Base-by-base conservation (phyloP, 495 filamentous ascomycete genomes). In the Penicillium diatomitis region DNA sequence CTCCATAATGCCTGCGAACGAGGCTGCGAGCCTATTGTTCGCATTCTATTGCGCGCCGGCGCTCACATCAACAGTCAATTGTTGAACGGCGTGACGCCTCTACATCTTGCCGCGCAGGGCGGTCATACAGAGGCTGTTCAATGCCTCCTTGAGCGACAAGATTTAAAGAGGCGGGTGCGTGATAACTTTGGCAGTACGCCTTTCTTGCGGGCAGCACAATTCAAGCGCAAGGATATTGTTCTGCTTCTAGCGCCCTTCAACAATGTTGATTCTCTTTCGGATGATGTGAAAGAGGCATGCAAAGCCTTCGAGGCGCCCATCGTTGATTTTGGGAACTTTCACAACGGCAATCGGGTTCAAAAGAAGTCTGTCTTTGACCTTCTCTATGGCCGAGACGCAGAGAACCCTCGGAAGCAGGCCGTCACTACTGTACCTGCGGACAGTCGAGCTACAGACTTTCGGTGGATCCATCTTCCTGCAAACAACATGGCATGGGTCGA, bases 401-500 rank as follows among this genome's bases (percentile, higher is more conserved):
- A 80, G 45, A 78, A 81, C 50, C 60, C 63, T 27, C 57, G 65
- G 5, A 74, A 70, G 38, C 72, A 77, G 44, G 73, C 72, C 31
- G 62, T 82, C 10, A 73, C 69, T 5, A 77, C 81, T 1, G 48
- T 81, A 2, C 74, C 77, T 0, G 73, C 69, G 33, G 73, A 82
- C 46, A 72, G 69, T 42, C 70, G 73, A 35, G 72, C 71, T 5
- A 73, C 75, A n/a, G 68, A 78, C 33, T 86, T 84, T 51, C 67
- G 83, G 28, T 86, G 83, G 83, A 83, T 86, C 48, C 82, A 86
- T 68, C 65, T 86, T 0, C 83, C 83, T 5, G 81, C 82, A 0
- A 83, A 80, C 47, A 77, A 78, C 47, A 74, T 81, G 69, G 65
- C 70, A 8, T 77, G 74, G 76, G 75, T 83, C 2, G 78, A 86